Evolutionary conservation across 2,329 filamentous ascomycete genomes (phyloP), one percentile per base, ranked within the genome.

Genomic region (Monosporascus sp.): DNA sequence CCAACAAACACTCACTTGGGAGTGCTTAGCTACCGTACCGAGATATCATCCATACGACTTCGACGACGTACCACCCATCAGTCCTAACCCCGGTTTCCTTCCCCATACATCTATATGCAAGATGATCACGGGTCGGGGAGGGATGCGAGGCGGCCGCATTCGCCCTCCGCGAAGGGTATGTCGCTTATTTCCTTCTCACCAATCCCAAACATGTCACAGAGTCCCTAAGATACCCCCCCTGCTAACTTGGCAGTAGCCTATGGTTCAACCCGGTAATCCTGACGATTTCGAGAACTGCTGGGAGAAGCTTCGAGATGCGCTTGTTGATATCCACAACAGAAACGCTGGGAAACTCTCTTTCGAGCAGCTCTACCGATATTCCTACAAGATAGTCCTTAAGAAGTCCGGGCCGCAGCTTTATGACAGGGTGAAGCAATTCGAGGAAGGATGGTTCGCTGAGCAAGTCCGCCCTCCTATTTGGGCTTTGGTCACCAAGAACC

Each of bases 351-450:
- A 81, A 17, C 82, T 99, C 2, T 96, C 92, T 1, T 99, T 97
- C 74, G 94, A 99, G 70, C 88, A 96, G 65, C 82, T 99, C 1
- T 99, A 99, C 72, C 88, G 94, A 53, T 89, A 89, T 51, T 89
- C 90, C 5, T 99, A 99, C 73, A 93, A 94, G 69, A 89, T 97
- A 20, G 93, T 97, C 1, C 75, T 97, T 37, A 89, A 88, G 71
- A 95, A 93, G 73, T 87, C 91, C 61, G 92, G 92, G 25, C 83
- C 88, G 37, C 76, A 85, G 11, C 79, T 99, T 1, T 97, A 97
- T 70, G 81, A 88, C 5, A 79, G 82, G 9, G 91, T 97, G 48
- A 88, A 87, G 62, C 74, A 84, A 2, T 90, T 96, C 52, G 93
- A 97, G 70, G 81, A 86, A 63, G 74, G 83, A 57, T 96, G 93